phyloP scores from a whole-genome alignment of 2,329 filamentous ascomycete species.

The Fusarium sp. region DNA sequence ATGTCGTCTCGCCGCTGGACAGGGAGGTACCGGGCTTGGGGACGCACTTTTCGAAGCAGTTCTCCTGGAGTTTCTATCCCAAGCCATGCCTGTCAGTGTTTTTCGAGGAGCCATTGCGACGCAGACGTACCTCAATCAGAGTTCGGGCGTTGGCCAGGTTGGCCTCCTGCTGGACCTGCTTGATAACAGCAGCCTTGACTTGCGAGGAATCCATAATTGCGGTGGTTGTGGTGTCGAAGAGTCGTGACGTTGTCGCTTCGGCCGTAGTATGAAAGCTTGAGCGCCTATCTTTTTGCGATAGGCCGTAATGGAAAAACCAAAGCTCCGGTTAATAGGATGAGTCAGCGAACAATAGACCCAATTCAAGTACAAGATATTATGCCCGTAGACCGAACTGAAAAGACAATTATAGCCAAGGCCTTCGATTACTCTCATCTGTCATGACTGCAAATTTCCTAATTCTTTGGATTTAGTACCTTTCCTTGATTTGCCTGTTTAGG shows the following conservation, averaged over 20 bases:
- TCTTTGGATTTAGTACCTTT: too few relatives aligned
- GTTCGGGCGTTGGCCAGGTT: constrained; percentile 75
- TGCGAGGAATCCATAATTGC: constrained; percentile 66
- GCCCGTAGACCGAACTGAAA: too few relatives aligned
- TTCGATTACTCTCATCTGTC: not conserved
- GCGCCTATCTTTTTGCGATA: constrained; percentile 17
- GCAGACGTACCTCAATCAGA: constrained; percentile 71
- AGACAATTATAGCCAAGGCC: not conserved
- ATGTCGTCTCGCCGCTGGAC: constrained; percentile 74
- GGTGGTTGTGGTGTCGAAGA: constrained; percentile 28
- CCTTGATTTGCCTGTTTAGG: not conserved
- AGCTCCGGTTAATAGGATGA: constrained; percentile 25
- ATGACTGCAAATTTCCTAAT: too few relatives aligned
- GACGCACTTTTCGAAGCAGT: constrained; percentile 83
- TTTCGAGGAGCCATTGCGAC: constrained; percentile 14
- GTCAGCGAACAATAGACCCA: constrained; percentile 17
- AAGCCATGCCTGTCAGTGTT: constrained; percentile 16
- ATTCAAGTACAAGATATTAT: not conserved
- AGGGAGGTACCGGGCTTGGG: constrained; percentile 75
- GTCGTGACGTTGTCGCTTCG: constrained; percentile 34
- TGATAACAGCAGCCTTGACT: constrained; percentile 71
- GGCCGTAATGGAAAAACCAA: constrained; percentile 26
- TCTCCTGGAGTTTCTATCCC: constrained; percentile 78
- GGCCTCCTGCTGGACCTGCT: constrained; percentile 71
- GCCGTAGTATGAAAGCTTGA: constrained; percentile 28